Evolutionary conservation across 495 filamentous ascomycete species (phyloP).

Genomic region (Neurospora sp.): DNA sequence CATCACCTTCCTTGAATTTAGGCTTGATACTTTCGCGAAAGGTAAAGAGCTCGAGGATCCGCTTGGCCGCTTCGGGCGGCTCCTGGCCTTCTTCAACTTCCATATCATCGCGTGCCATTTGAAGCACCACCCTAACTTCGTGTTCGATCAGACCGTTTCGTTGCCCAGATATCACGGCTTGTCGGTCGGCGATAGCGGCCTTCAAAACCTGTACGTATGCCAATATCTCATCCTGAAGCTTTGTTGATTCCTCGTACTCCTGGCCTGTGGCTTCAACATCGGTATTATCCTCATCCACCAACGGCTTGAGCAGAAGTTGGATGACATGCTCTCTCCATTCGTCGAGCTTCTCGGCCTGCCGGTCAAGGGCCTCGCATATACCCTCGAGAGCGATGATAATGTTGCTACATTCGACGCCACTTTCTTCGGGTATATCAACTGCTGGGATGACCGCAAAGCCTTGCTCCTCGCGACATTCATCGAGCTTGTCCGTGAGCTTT

Average conservation of each 20-base stretch:
- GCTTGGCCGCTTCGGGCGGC: constrained; percentile 43
- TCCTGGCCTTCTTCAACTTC: constrained; percentile 38
- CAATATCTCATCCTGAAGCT: constrained; percentile 72
- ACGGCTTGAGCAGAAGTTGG: constrained; percentile 55
- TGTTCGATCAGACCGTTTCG: constrained; percentile 70
- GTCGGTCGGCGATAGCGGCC: constrained; percentile 66
- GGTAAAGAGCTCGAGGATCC: constrained; percentile 52
- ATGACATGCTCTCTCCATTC: constrained; percentile 65
- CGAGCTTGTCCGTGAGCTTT: constrained; percentile 38
- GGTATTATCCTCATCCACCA: constrained; percentile 73
- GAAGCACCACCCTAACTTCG: constrained; percentile 51
- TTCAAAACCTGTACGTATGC: constrained; percentile 72
- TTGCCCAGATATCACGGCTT: constrained; percentile 63
- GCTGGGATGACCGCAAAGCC: constrained; percentile 55
- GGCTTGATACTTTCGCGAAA: constrained; percentile 49
- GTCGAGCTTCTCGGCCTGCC: constrained; percentile 56
- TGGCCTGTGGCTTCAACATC: constrained; percentile 61
- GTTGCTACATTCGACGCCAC: constrained; percentile 27
- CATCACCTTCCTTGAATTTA: constrained; percentile 28
- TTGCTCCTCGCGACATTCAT: constrained; percentile 33
- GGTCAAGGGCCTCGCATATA: constrained; percentile 49
- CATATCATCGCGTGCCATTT: constrained; percentile 40
- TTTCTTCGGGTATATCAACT: constrained; percentile 3
- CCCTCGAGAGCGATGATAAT: constrained; percentile 20
- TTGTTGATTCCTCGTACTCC: constrained; percentile 80